Evolutionary conservation across 345 rosid species (phyloP).

Genomic region (Aethionema arabicum): DNA sequence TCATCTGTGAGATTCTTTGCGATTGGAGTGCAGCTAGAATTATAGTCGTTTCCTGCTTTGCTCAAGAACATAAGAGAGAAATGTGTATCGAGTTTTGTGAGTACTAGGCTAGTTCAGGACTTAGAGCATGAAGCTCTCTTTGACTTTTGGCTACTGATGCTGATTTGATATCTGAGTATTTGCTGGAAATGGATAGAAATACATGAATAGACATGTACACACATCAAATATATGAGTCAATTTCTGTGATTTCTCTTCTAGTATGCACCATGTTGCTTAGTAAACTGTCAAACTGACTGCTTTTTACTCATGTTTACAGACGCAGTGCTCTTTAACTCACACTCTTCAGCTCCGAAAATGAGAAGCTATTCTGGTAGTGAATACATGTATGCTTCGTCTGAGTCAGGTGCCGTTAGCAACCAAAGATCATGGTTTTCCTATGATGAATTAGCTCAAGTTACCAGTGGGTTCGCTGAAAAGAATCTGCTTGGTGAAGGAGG

Average conservation of each 20-base stretch:
- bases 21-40: not conserved
- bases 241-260: not conserved
- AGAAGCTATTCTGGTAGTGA: conserved; percentile 57
- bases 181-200: too few species aligned
- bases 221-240: not conserved
- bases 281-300: conserved; percentile 5
- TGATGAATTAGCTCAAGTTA: conserved; percentile 72
- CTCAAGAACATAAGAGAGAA: not conserved
- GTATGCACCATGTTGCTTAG: conserved; percentile 15
- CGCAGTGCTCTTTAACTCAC: conserved; percentile 55
- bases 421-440: conserved; percentile 89
- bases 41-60: not conserved
- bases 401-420: conserved; percentile 64
- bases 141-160: not conserved
- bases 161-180: too few species aligned
- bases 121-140: conserved; percentile 1
- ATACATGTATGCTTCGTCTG: conserved; percentile 60
- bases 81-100: conserved; percentile 5
- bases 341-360: conserved; percentile 47
- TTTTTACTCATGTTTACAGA: conserved; percentile 43
- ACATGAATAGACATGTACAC: too few species aligned
- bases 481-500: conserved; percentile 99
- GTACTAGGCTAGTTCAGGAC: conserved; percentile 12
- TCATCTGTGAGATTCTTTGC: not conserved
- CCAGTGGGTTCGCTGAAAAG: conserved; percentile 62